A percentile compares a stretch with the other conserved stretches of the same genome.
These are phyloP conservation scores for Aspergillus sp. DNA, from an alignment of 2,329 filamentous ascomycete genomes.

Conservation along the genomic window DNA sequence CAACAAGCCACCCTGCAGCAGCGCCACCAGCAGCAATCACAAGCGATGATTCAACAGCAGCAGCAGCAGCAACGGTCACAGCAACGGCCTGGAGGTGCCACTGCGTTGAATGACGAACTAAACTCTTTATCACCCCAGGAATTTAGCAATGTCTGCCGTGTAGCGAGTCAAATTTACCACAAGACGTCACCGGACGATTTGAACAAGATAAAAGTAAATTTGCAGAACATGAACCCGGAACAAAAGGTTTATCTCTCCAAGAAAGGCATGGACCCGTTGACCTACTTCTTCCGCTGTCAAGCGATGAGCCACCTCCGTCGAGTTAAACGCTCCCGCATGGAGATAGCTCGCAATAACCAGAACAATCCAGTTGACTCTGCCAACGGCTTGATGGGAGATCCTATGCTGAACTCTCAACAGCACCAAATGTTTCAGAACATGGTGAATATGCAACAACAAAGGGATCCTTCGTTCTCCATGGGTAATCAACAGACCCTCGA, in stretches of 20 bases:
- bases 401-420: slow-evolving; percentile 40
- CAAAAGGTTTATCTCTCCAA: slow-evolving; percentile 47
- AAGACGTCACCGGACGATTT: slow-evolving; percentile 46
- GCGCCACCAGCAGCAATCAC: slow-evolving; percentile 31
- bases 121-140: slow-evolving; percentile 42
- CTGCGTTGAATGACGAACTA: slow-evolving; percentile 35
- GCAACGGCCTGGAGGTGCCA: slow-evolving; percentile 28
- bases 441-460: slow-evolving; percentile 33
- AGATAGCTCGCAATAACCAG: slow-evolving; percentile 30
- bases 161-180: slow-evolving; percentile 49
- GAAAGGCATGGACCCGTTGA: slow-evolving; percentile 51
- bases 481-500: slow-evolving; percentile 34
- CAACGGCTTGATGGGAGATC: slow-evolving; percentile 36
- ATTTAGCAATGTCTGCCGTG: slow-evolving; percentile 43
- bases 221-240: slow-evolving; percentile 49
- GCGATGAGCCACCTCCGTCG: slow-evolving; percentile 45
- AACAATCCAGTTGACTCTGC: slow-evolving; percentile 31
- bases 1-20: slow-evolving; percentile 37
- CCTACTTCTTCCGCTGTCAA: slow-evolving; percentile 52
- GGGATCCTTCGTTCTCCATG: slow-evolving; percentile 36
- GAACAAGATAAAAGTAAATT: slow-evolving; percentile 48
- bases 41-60: slow-evolving; percentile 18
- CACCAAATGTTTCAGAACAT: slow-evolving; percentile 44
- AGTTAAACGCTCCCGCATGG: slow-evolving; percentile 32
- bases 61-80: slow-evolving; percentile 32